Conservation (phyloP, 169 alveolate genomes). For the Plasmodium gaboni region DNA sequence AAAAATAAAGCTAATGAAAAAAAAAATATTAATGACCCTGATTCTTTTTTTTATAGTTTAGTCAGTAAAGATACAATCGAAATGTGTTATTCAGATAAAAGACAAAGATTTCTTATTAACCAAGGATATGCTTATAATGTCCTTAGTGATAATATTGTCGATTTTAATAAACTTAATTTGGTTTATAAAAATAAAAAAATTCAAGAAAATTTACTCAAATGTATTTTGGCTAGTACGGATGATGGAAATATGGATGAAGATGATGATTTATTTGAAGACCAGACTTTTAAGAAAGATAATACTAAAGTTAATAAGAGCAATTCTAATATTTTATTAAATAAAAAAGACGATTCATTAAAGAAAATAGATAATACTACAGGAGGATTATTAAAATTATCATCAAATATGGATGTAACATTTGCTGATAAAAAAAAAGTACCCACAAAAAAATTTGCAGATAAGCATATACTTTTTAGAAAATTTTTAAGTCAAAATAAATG, state of each 20-base stretch:
- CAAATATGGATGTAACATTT: constrained; percentile 68
- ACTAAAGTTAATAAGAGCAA: constrained; percentile 27
- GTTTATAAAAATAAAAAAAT: constrained; percentile 79
- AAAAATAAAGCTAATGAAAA: constrained; percentile 91
- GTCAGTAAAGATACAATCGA: constrained; percentile 98
- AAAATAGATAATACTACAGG: constrained; percentile 53
- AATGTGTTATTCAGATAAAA: constrained; percentile 95
- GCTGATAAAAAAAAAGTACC: constrained; percentile 69
- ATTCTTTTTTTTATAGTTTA: constrained; percentile 98
- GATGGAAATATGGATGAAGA: constrained; percentile 86
- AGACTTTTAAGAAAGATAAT: constrained; percentile 36
- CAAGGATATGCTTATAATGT: constrained; percentile 91
- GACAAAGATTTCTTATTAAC: constrained; percentile 98
- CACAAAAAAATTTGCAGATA: constrained; percentile 69
- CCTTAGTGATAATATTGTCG: constrained; percentile 82
- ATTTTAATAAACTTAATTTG: constrained; percentile 80
- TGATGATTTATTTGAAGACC: constrained; percentile 75
- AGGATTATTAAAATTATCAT: constrained; percentile 77
- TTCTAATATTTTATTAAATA: constrained; percentile 2
- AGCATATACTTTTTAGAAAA: constrained; percentile 70
- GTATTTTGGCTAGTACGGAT: constrained; percentile 80
- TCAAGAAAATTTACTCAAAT: constrained; percentile 83
- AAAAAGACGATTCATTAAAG: constrained; percentile 34
- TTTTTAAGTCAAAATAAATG: constrained; percentile 49
- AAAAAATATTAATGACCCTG: constrained; percentile 83